These are phyloP conservation scores for Hirschfeldia incana DNA, from an alignment of 345 rosid species.

Conservation along the genomic window DNA sequence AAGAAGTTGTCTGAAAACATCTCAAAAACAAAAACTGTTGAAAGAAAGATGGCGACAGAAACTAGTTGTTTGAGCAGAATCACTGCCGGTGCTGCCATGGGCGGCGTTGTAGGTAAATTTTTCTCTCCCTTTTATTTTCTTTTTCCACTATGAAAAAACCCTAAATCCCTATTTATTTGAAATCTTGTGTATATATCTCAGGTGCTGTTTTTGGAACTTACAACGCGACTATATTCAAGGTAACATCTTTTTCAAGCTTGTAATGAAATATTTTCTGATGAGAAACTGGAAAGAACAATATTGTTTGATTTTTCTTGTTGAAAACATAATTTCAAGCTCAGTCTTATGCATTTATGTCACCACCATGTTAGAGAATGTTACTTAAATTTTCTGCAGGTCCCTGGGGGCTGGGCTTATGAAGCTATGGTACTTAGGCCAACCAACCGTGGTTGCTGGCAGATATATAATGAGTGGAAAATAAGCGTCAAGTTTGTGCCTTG, in stretches of 20 bases:
- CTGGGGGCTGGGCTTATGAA: conserved; percentile 62
- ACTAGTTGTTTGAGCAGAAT: conserved; percentile 70
- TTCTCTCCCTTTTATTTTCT: background rate
- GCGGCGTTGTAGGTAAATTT: conserved; percentile 78
- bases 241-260: background rate
- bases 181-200: conserved; percentile 17
- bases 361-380: background rate
- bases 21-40: background rate
- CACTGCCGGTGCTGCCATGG: conserved; percentile 83
- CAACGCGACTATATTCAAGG: conserved; percentile 51
- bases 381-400: conserved; percentile 47
- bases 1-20: background rate
- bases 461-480: conserved; percentile 77
- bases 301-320: background rate
- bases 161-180: background rate
- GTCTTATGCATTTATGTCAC: too few species aligned
- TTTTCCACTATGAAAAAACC: background rate
- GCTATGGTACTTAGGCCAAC: conserved; percentile 81
- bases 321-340: background rate
- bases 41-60: conserved; percentile 66
- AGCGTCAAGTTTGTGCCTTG: conserved; percentile 22
- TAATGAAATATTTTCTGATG: background rate
- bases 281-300: background rate
- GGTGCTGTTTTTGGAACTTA: conserved; percentile 74
- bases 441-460: conserved; percentile 85